Percentiles rank a stretch among this genome's conserved stretches.
Evolutionary conservation across 2,329 filamentous ascomycete genomes (phyloP).

Genomic region (Arthroderma uncinatum): DNA sequence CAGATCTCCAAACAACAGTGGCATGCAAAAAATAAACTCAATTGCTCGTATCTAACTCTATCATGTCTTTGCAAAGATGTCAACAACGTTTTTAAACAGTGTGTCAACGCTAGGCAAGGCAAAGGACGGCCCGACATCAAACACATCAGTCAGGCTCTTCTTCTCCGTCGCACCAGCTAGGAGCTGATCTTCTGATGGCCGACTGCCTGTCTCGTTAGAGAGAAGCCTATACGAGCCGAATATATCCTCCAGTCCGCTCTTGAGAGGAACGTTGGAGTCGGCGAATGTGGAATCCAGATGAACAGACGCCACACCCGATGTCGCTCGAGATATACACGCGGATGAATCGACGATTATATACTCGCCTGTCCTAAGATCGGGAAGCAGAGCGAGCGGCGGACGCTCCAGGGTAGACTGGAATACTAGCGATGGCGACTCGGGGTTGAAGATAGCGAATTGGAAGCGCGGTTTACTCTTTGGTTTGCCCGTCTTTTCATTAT

Average conservation of each 20-base stretch:
- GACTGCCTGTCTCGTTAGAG: not conserved
- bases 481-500: conserved; percentile 26
- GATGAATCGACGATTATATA: conserved; percentile 67
- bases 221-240: conserved; percentile 19
- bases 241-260: conserved; percentile 26
- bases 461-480: conserved; percentile 36
- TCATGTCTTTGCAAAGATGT: conserved; percentile 19
- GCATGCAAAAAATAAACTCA: not conserved
- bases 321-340: conserved; percentile 52
- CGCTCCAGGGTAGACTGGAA: conserved; percentile 45
- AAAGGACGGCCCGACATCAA: conserved; percentile 30
- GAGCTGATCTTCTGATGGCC: conserved; percentile 3
- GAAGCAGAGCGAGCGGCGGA: conserved; percentile 55
- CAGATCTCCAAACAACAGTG: not conserved
- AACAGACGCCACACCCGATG: conserved; percentile 21
- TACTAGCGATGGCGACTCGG: conserved; percentile 48
- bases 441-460: conserved; percentile 54
- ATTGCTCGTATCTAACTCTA: conserved; percentile 7
- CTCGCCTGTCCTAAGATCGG: conserved; percentile 53
- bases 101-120: conserved; percentile 28
- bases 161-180: conserved; percentile 11
- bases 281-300: conserved; percentile 15
- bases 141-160: conserved; percentile 27
- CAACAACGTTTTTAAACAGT: conserved; percentile 31
- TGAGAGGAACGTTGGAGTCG: conserved; percentile 19